Evolutionary conservation across 345 rosid species (phyloP), one percentile per base, ranked within the genome.

Genomic region (Pseudoturritis turrita): DNA sequence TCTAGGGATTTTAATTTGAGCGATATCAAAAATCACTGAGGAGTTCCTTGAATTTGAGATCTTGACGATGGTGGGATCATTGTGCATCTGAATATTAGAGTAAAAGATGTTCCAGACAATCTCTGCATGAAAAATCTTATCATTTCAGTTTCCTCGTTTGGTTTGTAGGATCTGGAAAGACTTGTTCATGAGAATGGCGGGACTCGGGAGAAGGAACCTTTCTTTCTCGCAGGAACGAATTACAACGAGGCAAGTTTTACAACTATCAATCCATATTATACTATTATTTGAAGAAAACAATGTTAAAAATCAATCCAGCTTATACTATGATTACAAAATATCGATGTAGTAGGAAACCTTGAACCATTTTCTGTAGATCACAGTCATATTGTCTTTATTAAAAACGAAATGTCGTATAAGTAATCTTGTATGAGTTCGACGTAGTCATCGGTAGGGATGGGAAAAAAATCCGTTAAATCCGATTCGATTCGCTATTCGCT

Each of bases 21-120:
- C n/a, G n/a, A n/a, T n/a, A n/a, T n/a, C n/a, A n/a, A n/a, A 86
- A 83, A 81, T 90, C 82, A 91, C 83, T 35, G 97, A 92, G 40
- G 97, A 92, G 75, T 81, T 92, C 73, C 89, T 92, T 25, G 96
- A 88, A 78, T 90, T 78, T 64, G 96, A 92, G 81, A 87, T 92
- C 53, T 82, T 92, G 78, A 83, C 26, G 45, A 37, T 44, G 59
- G 21, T 74, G 44, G 28, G 12, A 49, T 68, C 37, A 40, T 45
- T 61, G 45, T 31, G 47, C 44, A 22, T 29, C n/a, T 23, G 50
- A 39, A 25, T 28, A 26, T 19, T 37, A 39, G 57, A 54, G 35
- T 37, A 10, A 51, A 21, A 36, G 67, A 21, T 64, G 37, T 73
- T 72, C 26, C 67, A 68, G 33, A 44, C 22, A 17, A 29, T 37